Evolutionary conservation across 2,329 filamentous ascomycete genomes (phyloP), one percentile per base, ranked within the genome.

Genomic region (Didymosphaeria variabile): DNA sequence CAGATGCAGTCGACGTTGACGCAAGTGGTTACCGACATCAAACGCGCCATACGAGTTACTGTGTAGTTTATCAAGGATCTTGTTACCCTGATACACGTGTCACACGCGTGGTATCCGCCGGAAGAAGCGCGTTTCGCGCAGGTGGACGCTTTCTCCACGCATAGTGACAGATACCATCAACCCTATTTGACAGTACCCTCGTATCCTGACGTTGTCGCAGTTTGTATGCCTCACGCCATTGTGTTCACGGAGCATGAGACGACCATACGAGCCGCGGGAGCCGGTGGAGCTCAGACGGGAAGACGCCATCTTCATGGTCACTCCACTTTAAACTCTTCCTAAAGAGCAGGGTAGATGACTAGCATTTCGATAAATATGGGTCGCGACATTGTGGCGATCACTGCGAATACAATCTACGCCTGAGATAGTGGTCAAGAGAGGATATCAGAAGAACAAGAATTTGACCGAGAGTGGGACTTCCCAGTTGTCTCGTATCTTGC

Each of bases 261-360:
- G 46, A 32, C 26, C 26, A 34, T 23, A 12, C 12, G 12, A 36
- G 31, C 47, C 47, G 47, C 47, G 29, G 29, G 47, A 51, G 31
- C 47, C 47, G 45, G 31, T 51, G 29, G 31, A 19, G 29, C 15
- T 19, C 29, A 7, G 46, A 19, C 44, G 44, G 44, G 46, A 34
- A 51, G 29, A 50, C 47, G 47, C 47, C 47, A 50, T 34, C 17
- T 17, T 21, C 26, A 50, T 31, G 47, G 17, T 50, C 29, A 32
- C 13, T 29, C 19, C 47, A 21, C 29, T 32, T 21, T n/a, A 13
- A 13, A 15, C 29, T 19, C 45, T 47, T 29, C 10, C 19, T 29
- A 3, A 23, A n/a, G 15, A n/a, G 17, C 45, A 47, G 15, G 45
- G 23, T 17, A 15, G 12, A 17, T 47, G 45, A 51, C 29, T 51